Evolutionary conservation across 345 rosid genomes (phyloP).

Genomic region (Pugionium dolabratum): DNA sequence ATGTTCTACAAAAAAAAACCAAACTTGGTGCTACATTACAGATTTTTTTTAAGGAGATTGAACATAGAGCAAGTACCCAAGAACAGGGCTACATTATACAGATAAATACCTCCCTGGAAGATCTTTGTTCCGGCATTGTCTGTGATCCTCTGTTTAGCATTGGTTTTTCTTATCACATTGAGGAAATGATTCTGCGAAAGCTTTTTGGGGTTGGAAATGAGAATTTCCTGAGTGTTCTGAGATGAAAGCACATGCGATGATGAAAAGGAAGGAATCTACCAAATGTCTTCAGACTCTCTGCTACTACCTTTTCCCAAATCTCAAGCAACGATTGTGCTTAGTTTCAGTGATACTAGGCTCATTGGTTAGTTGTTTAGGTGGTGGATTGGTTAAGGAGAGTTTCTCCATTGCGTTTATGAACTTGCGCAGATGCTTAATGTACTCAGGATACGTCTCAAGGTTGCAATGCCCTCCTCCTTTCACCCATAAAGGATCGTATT

Average conservation of each 20-base stretch:
- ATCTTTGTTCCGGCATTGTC: conserved; percentile 12
- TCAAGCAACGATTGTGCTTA: conserved; percentile 69
- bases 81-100: conserved; percentile 21
- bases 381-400: conserved; percentile 56
- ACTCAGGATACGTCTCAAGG: conserved; percentile 92
- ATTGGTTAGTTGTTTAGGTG: conserved; percentile 49
- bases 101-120: conserved; percentile 11
- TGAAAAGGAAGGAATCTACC: conserved; percentile 14
- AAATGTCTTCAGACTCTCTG: conserved; percentile 23
- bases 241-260: conserved; percentile 23
- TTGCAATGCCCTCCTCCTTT: conserved; percentile 99
- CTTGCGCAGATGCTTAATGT: conserved; percentile 80
- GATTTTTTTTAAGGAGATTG: conserved; percentile 20
- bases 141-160: conserved; percentile 14
- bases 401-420: conserved; percentile 91
- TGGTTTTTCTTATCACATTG: conserved; percentile 18
- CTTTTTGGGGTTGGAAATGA: conserved; percentile 3
- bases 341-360: conserved; percentile 58
- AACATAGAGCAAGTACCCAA: conserved; percentile 14
- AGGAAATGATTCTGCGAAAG: conserved; percentile 26
- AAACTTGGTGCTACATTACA: conserved; percentile 17
- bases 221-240: conserved; percentile 15
- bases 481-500: conserved; percentile 92
- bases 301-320: conserved; percentile 51
- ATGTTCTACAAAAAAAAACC: conserved; percentile 9